Conservation (phyloP, 2,329 filamentous ascomycete genomes). For the Zasmidium citrigriseum region DNA sequence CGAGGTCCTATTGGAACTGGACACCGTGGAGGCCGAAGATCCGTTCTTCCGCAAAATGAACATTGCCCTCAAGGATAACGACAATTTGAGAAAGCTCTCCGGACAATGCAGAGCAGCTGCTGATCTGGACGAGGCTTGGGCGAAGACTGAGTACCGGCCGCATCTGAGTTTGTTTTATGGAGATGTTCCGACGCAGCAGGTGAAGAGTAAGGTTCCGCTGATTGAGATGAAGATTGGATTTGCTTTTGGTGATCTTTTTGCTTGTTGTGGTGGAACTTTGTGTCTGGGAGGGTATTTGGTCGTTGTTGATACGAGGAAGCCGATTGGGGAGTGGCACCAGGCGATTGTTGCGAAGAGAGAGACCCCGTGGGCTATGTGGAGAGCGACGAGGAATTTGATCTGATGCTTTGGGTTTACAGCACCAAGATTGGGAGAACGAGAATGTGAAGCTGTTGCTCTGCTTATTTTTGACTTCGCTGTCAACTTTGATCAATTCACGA, state of each 20-base stretch:
- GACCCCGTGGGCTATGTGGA: slow-evolving; percentile 25
- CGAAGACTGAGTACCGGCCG: slow-evolving; percentile 22
- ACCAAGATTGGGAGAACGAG: no score
- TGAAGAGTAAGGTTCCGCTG: slow-evolving; percentile 21
- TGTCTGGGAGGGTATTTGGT: slow-evolving; percentile 26
- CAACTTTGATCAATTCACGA: no score
- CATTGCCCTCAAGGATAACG: slow-evolving; percentile 21
- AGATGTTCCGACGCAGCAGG: slow-evolving; percentile 23
- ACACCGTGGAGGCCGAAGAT: slow-evolving; percentile 24
- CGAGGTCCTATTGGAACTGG: slow-evolving; percentile 27
- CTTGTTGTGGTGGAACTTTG: slow-evolving; percentile 28
- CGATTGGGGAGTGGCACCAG: slow-evolving; percentile 21
- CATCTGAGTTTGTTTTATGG: slow-evolving; percentile 26
- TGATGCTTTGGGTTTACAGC: no score
- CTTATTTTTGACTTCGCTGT: no score
- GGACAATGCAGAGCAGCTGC: slow-evolving; percentile 13
- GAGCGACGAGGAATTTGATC: slow-evolving; percentile 23
- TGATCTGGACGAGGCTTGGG: slow-evolving; percentile 12
- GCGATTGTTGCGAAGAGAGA: slow-evolving; percentile 22
- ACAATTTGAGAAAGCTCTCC: slow-evolving; percentile 18
- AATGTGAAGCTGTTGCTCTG: no score
- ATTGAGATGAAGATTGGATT: slow-evolving; percentile 31
- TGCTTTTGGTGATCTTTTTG: slow-evolving; percentile 27
- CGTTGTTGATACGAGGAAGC: slow-evolving; percentile 26
- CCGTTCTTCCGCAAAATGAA: slow-evolving; percentile 25